phyloP scores from a whole-genome alignment of 805 yeast species.

The Schwanniomyces pseudopolymorphus region DNA sequence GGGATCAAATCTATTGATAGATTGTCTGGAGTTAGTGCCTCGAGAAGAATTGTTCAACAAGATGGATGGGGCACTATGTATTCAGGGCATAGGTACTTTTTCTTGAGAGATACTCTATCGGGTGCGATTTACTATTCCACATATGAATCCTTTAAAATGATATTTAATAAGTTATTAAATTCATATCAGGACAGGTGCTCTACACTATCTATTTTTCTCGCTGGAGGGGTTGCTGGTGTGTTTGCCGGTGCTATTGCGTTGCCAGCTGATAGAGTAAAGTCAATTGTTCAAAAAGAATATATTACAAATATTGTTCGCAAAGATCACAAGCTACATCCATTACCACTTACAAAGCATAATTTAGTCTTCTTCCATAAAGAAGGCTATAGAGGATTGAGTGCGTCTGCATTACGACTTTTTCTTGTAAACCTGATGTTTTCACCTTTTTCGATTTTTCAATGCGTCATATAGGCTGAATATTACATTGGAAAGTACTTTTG shows the following conservation, averaged over 20 bases:
- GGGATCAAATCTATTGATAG: neutral
- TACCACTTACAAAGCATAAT: neutral
- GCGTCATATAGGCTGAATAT: constrained; percentile 6
- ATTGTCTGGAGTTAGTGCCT: neutral
- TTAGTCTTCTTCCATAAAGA: constrained; percentile 30
- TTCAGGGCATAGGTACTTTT: constrained; percentile 62
- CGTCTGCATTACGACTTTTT: constrained; percentile 63
- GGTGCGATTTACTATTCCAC: constrained; percentile 65
- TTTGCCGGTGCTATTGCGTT: constrained; percentile 66
- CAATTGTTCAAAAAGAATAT: constrained; percentile 64
- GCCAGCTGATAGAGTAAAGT: constrained; percentile 72
- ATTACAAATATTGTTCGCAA: constrained; percentile 54
- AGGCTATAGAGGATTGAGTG: constrained; percentile 63
- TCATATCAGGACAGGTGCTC: constrained; percentile 9
- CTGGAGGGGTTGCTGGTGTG: constrained; percentile 72
- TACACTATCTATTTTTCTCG: constrained; percentile 32
- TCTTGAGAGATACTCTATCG: constrained; percentile 61
- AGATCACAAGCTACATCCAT: constrained; percentile 39
- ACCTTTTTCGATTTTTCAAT: constrained; percentile 50
- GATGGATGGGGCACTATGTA: constrained; percentile 61
- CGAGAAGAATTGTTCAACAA: constrained; percentile 42
- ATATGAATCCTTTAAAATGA: constrained; percentile 62
- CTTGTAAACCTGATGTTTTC: constrained; percentile 67
- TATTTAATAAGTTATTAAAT: constrained; percentile 18
- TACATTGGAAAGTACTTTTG: constrained; percentile 15